Conservation (phyloP, 805 yeast genomes). For the Candida gorgasii region DNA sequence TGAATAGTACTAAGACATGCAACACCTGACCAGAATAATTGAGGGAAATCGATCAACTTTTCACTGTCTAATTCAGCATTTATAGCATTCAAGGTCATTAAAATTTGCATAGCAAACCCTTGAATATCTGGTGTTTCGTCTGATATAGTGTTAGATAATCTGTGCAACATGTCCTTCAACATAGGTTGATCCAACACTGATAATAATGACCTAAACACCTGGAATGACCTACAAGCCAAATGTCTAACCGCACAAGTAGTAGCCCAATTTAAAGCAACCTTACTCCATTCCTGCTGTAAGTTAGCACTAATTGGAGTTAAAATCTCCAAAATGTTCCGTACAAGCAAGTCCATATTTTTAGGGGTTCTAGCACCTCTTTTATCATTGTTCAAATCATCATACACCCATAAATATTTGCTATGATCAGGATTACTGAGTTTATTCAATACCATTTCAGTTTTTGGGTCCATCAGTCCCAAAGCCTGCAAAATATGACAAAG, state of each 20-base stretch:
- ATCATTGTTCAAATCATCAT: slow-evolving; percentile 79
- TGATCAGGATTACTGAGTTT: slow-evolving; percentile 55
- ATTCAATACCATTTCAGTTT: slow-evolving; percentile 57
- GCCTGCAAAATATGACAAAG: slow-evolving; percentile 72
- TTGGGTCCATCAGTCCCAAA: slow-evolving; percentile 54
- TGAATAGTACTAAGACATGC: slow-evolving; percentile 89
- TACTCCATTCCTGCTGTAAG: slow-evolving; percentile 82
- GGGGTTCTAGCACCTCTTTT: slow-evolving; percentile 82
- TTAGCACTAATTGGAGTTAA: slow-evolving; percentile 49
- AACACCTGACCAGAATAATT: slow-evolving; percentile 91
- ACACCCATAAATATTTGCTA: slow-evolving; percentile 63
- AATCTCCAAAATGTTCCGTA: slow-evolving; percentile 60
- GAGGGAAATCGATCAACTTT: slow-evolving; percentile 84
- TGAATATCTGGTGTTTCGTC: slow-evolving; percentile 90
- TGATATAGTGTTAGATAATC: slow-evolving; percentile 88
- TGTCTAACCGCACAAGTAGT: slow-evolving; percentile 97
- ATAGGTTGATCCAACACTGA: slow-evolving; percentile 80
- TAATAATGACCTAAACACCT: slow-evolving; percentile 82
- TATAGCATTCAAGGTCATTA: slow-evolving; percentile 93
- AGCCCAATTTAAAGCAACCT: slow-evolving; percentile 86
- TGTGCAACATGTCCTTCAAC: slow-evolving; percentile 91
- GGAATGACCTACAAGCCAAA: slow-evolving; percentile 95
- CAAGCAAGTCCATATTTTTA: slow-evolving; percentile 74
- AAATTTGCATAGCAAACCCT: slow-evolving; percentile 94
- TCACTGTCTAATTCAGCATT: slow-evolving; percentile 82